These are phyloP conservation scores for Apium graveolens DNA, from an alignment of 129 eudicot genomes.

Conservation along the genomic window DNA sequence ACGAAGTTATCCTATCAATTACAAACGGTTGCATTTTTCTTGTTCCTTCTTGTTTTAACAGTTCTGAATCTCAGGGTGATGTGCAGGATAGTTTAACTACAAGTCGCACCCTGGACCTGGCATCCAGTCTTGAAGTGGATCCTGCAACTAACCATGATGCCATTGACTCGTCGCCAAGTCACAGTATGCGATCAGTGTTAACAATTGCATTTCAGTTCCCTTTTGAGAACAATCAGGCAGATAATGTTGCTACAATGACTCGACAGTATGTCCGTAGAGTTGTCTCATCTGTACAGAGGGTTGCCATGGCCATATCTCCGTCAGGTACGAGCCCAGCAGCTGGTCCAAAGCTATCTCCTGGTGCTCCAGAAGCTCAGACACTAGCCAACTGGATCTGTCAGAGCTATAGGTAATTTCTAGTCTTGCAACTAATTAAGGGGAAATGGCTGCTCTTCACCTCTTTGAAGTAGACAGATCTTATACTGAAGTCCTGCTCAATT, in stretches of 20 bases:
- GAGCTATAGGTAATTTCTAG: constrained; percentile 55
- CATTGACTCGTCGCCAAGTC: constrained; percentile 24
- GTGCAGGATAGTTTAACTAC: constrained; percentile 36
- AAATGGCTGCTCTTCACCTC: neutral
- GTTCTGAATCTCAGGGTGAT: constrained; percentile 44
- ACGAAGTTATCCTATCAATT: no score
- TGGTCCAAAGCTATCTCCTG: constrained; percentile 68
- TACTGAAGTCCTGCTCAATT: neutral
- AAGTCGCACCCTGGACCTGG: constrained; percentile 78
- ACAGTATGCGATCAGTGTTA: constrained; percentile 59
- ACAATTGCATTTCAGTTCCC: constrained; percentile 96
- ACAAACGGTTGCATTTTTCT: neutral
- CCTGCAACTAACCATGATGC: constrained; percentile 43
- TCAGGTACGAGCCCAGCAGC: constrained; percentile 55
- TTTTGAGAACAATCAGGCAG: constrained; percentile 67
- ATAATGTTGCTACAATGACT: constrained; percentile 87
- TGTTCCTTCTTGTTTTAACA: neutral
- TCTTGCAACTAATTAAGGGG: neutral
- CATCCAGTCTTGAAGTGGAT: constrained; percentile 95
- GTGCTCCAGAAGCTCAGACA: constrained; percentile 87
- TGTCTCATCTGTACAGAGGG: constrained; percentile 85
- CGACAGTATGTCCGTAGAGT: constrained; percentile 89
- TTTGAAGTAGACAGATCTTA: neutral
- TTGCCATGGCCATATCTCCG: constrained; percentile 87
- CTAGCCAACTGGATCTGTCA: constrained; percentile 92